Conservation (phyloP, 805 yeast genomes). For the Candida silvatica region DNA sequence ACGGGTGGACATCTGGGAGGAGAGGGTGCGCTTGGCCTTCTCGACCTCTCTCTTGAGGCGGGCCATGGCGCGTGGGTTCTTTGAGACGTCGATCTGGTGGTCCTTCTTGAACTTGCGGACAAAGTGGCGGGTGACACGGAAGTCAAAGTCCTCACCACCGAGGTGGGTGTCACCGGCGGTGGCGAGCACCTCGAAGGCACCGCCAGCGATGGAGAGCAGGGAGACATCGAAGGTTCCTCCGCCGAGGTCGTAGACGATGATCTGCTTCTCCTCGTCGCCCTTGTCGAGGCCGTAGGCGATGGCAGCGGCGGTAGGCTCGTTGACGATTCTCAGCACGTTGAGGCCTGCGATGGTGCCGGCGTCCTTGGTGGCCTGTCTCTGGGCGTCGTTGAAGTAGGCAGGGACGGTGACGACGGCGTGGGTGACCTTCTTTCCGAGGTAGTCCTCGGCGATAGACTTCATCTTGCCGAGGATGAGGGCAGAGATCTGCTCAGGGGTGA, state of each 20-base stretch:
- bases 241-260: constrained; percentile 90
- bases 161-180: constrained; percentile 95
- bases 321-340: constrained; percentile 80
- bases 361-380: constrained; percentile 90
- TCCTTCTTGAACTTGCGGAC: constrained; percentile 87
- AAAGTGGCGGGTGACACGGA: constrained; percentile 81
- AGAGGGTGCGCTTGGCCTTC: constrained; percentile 94
- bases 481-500: constrained; percentile 92
- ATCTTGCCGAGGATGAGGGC: constrained; percentile 88
- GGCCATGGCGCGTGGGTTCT: constrained; percentile 80
- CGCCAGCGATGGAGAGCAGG: constrained; percentile 77
- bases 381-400: constrained; percentile 90
- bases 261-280: constrained; percentile 76
- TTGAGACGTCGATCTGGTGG: constrained; percentile 73
- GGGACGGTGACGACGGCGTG: constrained; percentile 93
- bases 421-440: constrained; percentile 73
- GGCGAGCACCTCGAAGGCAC: constrained; percentile 87
- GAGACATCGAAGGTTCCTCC: constrained; percentile 98
- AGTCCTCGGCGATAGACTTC: constrained; percentile 89
- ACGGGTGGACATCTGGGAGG: constrained; percentile 92
- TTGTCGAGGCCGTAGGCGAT: constrained; percentile 92
- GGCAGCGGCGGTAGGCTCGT: constrained; percentile 97
- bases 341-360: constrained; percentile 91
- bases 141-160: constrained; percentile 97
- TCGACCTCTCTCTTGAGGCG: constrained; percentile 96